Base-by-base conservation (phyloP, 306 rosid genomes). In the Lotus japonicus region DNA sequence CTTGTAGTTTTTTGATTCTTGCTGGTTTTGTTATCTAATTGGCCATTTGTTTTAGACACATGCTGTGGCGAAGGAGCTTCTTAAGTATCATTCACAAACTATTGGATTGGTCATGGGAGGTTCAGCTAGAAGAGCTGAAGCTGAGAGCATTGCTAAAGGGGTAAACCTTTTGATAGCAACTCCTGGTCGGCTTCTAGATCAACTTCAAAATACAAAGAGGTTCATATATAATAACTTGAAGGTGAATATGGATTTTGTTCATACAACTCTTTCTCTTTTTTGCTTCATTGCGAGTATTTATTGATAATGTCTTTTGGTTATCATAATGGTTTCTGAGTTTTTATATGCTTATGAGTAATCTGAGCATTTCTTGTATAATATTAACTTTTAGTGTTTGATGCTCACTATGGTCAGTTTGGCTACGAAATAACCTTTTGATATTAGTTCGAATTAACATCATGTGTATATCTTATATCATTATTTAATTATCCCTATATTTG, bases 151-250 rank as follows among this genome's bases (percentile, higher is more conserved):
- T 59, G 84, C 79, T n/a, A 90, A 84, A 66, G 99, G 99, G 52
- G 95, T 81, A 9, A 94, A 94, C 79, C 66, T 94, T 10, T 80
- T 94, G 80, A 89, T 94, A 26, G 99, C 92, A 8, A 94, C 99
- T 2, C 97, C 99, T 21, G 99, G 99, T 28, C 96, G 99, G 8
- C 97, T 94, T 69, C 90, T 94, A 50, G 99, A 94, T 58, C 99
- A 94, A 79, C 95, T 94, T 49, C 94, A 88, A 76, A 83, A 86
- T 67, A 94, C 99, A 0, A 94, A 82, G 76, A 95, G 94, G 21
- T 94, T 94, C 43, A 53, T 90, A 45, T 84, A 35, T 66, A 90
- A 84, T 73, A 88, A 84, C 77, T 73, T 94, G 83, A 88, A 86
- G 94, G 98, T 88, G 36, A 31, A 18, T 36, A 8, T 8, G 14